Percentiles rank a stretch among this genome's conserved stretches.
Evolutionary conservation across 1,284 basidiomycete genomes (phyloP).

Genomic region (Stygiomarasmius scandens): DNA sequence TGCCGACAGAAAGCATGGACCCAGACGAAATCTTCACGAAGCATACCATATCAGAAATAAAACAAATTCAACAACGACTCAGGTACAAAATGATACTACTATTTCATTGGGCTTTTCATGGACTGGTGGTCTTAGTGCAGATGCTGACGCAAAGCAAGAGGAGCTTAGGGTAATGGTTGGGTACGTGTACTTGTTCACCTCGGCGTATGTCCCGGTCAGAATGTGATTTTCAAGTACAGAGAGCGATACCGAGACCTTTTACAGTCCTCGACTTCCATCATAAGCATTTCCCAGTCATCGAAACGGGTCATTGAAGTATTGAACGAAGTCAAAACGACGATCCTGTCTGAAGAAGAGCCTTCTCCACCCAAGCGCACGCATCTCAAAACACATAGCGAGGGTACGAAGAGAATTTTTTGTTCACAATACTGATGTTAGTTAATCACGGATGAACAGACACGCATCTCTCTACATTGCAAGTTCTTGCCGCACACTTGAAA

Average conservation of each 20-base stretch:
- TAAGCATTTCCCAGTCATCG: conserved; percentile 71
- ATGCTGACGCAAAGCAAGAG: conserved; percentile 89
- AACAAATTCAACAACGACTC: conserved; percentile 69
- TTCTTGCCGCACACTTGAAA: conserved; percentile 86
- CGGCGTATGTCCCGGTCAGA: conserved; percentile 27
- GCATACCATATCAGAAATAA: conserved; percentile 77
- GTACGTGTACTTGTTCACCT: conserved; percentile 53
- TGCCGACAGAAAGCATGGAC: conserved; percentile 44
- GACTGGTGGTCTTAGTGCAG: conserved; percentile 51
- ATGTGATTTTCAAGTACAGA: conserved; percentile 63
- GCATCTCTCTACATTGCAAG: conserved; percentile 70
- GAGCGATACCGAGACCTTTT: conserved; percentile 94
- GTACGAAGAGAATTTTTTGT: conserved; percentile 33
- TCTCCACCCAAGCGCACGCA: conserved; percentile 41
- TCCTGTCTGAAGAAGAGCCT: conserved; percentile 50
- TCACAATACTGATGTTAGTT: not conserved
- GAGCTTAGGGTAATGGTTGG: conserved; percentile 95
- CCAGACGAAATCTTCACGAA: conserved; percentile 83
- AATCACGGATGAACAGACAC: conserved; percentile 48
- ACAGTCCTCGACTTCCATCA: conserved; percentile 88
- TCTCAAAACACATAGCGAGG: conserved; percentile 33
- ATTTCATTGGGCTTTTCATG: not conserved
- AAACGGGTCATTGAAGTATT: conserved; percentile 61
- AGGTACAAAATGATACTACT: conserved; percentile 52
- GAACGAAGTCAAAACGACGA: conserved; percentile 57